Evolutionary conservation across 768 basidiomycete species (phyloP).

Genomic region (Amanita muscaria): DNA sequence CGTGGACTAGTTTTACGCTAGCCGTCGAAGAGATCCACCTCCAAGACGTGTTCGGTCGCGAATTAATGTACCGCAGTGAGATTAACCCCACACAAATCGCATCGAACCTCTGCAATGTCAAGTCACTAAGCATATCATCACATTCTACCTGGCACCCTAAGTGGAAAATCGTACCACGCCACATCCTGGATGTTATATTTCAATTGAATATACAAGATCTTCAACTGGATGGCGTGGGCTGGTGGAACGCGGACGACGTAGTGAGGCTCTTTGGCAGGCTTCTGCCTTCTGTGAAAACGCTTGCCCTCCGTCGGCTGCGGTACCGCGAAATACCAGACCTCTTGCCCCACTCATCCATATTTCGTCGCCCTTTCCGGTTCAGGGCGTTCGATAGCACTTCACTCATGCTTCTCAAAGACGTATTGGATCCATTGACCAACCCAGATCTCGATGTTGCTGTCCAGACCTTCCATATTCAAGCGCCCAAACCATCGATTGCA

Average conservation of each 20-base stretch:
- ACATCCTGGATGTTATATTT: neutral
- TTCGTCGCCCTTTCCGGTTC: conserved; percentile 1
- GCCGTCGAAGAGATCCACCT: conserved; percentile 2
- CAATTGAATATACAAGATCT: neutral
- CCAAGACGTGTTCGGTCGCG: neutral
- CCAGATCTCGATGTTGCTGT: neutral
- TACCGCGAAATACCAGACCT: neutral
- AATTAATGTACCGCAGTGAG: neutral
- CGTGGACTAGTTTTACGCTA: neutral
- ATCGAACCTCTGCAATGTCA: neutral
- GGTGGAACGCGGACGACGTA: neutral
- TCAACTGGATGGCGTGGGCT: neutral
- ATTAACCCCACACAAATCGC: neutral
- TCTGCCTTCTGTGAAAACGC: neutral
- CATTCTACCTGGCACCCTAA: neutral
- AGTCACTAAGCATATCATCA: neutral
- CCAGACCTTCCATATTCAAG: conserved; percentile 1
- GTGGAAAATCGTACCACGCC: neutral
- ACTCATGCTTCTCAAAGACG: neutral
- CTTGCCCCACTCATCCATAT: neutral
- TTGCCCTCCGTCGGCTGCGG: neutral
- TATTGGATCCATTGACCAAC: neutral
- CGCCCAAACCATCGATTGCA: neutral
- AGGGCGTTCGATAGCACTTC: neutral
- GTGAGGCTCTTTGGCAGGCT: neutral